Percentiles rank a stretch among this genome's conserved stretches.
Conservation (phyloP, 345 rosid genomes). For the Stellera chamaejasme region DNA sequence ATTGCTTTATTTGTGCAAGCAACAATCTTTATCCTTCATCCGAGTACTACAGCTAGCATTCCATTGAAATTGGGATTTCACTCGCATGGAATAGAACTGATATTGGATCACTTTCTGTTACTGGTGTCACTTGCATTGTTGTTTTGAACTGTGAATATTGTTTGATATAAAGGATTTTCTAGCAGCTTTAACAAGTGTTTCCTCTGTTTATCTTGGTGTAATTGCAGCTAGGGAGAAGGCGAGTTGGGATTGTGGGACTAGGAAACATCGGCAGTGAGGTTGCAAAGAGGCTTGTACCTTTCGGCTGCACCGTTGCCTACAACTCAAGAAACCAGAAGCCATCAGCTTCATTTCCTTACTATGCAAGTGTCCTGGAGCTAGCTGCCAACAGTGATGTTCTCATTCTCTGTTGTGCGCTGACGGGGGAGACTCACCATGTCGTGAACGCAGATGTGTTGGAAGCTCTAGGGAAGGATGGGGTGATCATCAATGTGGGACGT, state of each 20-base stretch:
- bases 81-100: too few species aligned
- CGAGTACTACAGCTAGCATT: too few species aligned
- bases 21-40: too few species aligned
- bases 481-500: slow-evolving; percentile 29
- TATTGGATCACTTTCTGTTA: too few species aligned
- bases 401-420: slow-evolving; percentile 24
- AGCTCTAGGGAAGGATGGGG: slow-evolving; percentile 22
- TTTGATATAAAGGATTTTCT: too few species aligned
- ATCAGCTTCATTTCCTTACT: slow-evolving; percentile 19
- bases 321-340: slow-evolving; percentile 21
- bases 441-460: slow-evolving; percentile 25
- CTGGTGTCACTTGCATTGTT: too few species aligned
- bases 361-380: slow-evolving; percentile 14
- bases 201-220: background rate
- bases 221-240: slow-evolving; percentile 25
- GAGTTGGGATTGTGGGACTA: slow-evolving; percentile 28
- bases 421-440: slow-evolving; percentile 26
- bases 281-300: slow-evolving; percentile 25
- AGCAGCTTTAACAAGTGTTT: background rate
- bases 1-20: too few species aligned
- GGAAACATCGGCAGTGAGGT: slow-evolving; percentile 26
- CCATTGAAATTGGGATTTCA: too few species aligned
- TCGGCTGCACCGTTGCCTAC: slow-evolving; percentile 28
- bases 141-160: too few species aligned
- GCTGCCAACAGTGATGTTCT: slow-evolving; percentile 25